Conservation (phyloP, 768 basidiomycete genomes). For the Amanita rubescens region DNA sequence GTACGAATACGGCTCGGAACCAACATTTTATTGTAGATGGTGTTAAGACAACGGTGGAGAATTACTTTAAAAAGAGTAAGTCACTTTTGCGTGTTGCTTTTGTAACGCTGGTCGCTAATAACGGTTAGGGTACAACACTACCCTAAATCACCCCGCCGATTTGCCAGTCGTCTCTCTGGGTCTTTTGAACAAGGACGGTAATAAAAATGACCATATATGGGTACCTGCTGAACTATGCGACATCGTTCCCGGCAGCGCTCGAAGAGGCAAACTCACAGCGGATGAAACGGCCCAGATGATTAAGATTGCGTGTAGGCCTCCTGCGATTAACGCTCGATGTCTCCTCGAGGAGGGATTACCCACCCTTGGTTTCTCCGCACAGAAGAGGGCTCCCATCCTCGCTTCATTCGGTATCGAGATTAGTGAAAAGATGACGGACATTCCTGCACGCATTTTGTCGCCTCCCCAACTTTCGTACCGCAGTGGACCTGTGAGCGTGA, state of each 20-base stretch:
- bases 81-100: constrained; percentile 21
- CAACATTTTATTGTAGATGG: constrained; percentile 30
- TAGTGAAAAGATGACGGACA: constrained; percentile 46
- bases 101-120: constrained; percentile 43
- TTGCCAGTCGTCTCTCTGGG: constrained; percentile 34
- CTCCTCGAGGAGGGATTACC: constrained; percentile 5
- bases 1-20: constrained; percentile 15
- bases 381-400: constrained; percentile 26
- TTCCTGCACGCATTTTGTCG: constrained; percentile 59
- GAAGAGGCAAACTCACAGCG: constrained; percentile 52
- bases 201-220: constrained; percentile 16
- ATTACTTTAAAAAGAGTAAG: constrained; percentile 37
- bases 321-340: constrained; percentile 22
- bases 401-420: constrained; percentile 55
- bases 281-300: constrained; percentile 68
- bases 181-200: constrained; percentile 47
- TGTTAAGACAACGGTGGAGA: constrained; percentile 50
- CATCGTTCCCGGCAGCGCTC: constrained; percentile 52
- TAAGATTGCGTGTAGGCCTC: constrained; percentile 54
- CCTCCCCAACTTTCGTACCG: constrained; percentile 54
- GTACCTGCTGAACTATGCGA: constrained; percentile 69
- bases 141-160: constrained; percentile 13
- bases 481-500: constrained; percentile 34
- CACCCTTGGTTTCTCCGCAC: constrained; percentile 20
- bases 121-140: constrained; percentile 13